These are phyloP conservation scores for Speleostelium caveatum DNA, from an alignment of 78 protist species.

Conservation along the genomic window DNA sequence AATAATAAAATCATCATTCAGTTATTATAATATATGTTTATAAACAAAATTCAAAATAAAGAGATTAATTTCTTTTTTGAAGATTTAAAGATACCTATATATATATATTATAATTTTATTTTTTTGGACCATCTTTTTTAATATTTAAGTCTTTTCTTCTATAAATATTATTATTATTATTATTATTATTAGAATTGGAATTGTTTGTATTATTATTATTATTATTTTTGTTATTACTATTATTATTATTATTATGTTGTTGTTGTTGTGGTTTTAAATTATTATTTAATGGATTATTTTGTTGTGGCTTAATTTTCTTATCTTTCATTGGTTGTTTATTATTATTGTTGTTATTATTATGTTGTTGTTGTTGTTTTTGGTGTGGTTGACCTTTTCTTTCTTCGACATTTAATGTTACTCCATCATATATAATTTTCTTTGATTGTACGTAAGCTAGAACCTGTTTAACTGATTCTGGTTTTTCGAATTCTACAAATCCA, in stretches of 20 bases:
- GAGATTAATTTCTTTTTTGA: no score
- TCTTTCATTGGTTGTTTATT: no score
- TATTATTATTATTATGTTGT: not conserved
- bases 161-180: no score
- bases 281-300: not conserved
- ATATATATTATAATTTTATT: no score
- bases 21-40: no score
- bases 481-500: slow-evolving; percentile 69
- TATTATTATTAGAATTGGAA: not conserved
- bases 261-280: not conserved
- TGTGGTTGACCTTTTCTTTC: slow-evolving; percentile 15
- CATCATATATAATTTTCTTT: slow-evolving; percentile 4
- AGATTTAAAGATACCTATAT: not conserved
- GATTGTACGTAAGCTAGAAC: not conserved
- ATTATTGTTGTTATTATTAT: slow-evolving; percentile 14
- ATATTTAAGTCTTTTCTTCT: no score
- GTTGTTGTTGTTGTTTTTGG: not conserved
- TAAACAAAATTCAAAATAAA: no score
- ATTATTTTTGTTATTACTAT: not conserved
- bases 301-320: no score
- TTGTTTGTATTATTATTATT: no score
- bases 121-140: not conserved
- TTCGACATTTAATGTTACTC: slow-evolving; percentile 21
- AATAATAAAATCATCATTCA: no score
- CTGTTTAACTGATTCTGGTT: slow-evolving; percentile 30